Conservation (phyloP, 805 yeast genomes). For the Yamadazyma nakazawae region DNA sequence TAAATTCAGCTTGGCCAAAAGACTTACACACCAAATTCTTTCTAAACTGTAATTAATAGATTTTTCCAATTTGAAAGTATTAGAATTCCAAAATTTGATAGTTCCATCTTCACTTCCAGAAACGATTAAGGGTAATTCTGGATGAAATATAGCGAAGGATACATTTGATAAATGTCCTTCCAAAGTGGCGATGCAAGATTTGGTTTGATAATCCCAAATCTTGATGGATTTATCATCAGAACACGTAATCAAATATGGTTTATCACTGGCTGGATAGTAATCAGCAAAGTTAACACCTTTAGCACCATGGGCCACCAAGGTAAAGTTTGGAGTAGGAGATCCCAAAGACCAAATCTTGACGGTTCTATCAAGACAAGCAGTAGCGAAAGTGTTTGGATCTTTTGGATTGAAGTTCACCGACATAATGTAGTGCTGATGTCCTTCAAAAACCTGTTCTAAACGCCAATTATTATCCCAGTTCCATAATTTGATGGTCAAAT, state of each 20-base stretch:
- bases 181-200: slow-evolving; percentile 88
- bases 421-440: slow-evolving; percentile 96
- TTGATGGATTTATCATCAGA: slow-evolving; percentile 88
- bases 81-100: slow-evolving; percentile 90
- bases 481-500: slow-evolving; percentile 89
- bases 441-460: slow-evolving; percentile 85
- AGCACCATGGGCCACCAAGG: slow-evolving; percentile 84
- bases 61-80: slow-evolving; percentile 90
- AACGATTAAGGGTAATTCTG: slow-evolving; percentile 90
- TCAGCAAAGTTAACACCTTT: slow-evolving; percentile 96
- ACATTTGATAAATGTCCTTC: slow-evolving; percentile 95
- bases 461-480: slow-evolving; percentile 97
- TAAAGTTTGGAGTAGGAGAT: slow-evolving; percentile 82
- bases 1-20: slow-evolving; percentile 66
- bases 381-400: slow-evolving; percentile 96
- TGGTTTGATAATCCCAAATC: slow-evolving; percentile 97
- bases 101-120: slow-evolving; percentile 98
- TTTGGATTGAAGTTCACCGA: slow-evolving; percentile 93
- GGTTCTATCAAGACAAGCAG: slow-evolving; percentile 94
- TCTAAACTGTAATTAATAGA: slow-evolving; percentile 88
- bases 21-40: slow-evolving; percentile 93
- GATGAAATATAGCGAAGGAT: slow-evolving; percentile 96
- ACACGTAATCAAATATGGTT: slow-evolving; percentile 89
- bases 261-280: slow-evolving; percentile 95
- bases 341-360: slow-evolving; percentile 97